Base-by-base conservation (phyloP, 257 asterid genomes). In the Ilex aquifolium region DNA sequence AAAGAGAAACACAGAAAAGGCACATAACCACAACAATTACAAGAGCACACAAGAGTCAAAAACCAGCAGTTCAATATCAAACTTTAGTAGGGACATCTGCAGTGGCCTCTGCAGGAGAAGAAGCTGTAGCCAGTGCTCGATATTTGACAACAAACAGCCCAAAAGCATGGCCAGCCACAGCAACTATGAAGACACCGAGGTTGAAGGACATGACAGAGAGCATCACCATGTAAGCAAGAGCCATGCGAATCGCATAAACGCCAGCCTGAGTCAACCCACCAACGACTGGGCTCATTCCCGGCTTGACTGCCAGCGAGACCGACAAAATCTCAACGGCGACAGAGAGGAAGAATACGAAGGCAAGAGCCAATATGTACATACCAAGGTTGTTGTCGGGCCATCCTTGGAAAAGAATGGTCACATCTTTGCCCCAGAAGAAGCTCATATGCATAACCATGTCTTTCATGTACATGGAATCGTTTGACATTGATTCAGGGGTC, bases 151-250 rank as follows among this genome's bases (percentile, higher is more conserved):
- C 17, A 17, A 80, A 74, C 15, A 32, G 13, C 5, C 91, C 95
- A 6, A 65, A 64, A 27, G 76, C 79, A 31, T 88, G 95, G 42
- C 96, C 95, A 29, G 71, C 79, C 39, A 88, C 80, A 36, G 80
- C 92, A 44, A 48, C 86, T 27, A 82, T 31, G 55, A 88, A 78
- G 21, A 88, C 72, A 36, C 96, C 95, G 27, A 84, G 10, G 76
- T 88, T 88, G 77, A 76, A 83, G 9, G 92, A 78, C 95, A 88
- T 88, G 52, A 86, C 92, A 2, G 90, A 68, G 10, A 88, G 90
- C 96, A 88, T 88, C 32, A 86, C 76, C 73, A 84, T 29, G 82
- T 89, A 89, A 42, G 82, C 82, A 31, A 84, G 74, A n/a, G 74
- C 85, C 84, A 84, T 83, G 2, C 87, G 83, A 50, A 89, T 60